phyloP scores from a whole-genome alignment of 2,329 filamentous ascomycete species.

The Cadophora luteo-olivacea region DNA sequence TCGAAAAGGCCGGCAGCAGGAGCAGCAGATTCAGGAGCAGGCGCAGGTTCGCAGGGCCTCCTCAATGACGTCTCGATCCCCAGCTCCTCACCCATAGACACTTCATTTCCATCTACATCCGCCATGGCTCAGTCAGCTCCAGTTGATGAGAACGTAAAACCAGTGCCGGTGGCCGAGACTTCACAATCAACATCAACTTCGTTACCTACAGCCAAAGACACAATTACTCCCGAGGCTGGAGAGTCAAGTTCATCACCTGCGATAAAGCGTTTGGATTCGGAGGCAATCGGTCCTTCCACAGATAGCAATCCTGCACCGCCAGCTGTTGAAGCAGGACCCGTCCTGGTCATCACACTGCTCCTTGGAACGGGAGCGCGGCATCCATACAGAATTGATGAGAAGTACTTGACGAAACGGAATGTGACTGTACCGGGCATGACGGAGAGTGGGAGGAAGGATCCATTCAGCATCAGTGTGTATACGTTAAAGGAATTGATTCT shows the following conservation, averaged over 20 bases:
- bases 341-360: conserved; percentile 80
- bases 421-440: conserved; percentile 75
- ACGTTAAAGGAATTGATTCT: conserved; percentile 93
- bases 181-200: conserved; percentile 22
- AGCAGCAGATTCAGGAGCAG: conserved; percentile 16
- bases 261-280: conserved; percentile 35
- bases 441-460: conserved; percentile 69
- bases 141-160: conserved; percentile 19
- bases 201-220: conserved; percentile 23
- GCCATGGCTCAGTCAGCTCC: conserved; percentile 18
- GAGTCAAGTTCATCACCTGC: conserved; percentile 24
- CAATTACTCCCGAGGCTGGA: conserved; percentile 14
- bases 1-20: conserved; percentile 28
- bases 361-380: conserved; percentile 83
- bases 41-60: conserved; percentile 37
- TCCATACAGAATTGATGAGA: conserved; percentile 88
- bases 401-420: conserved; percentile 81
- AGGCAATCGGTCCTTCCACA: conserved; percentile 37
- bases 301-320: conserved; percentile 29
- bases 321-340: conserved; percentile 47
- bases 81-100: conserved; percentile 32
- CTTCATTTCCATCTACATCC: conserved; percentile 26
- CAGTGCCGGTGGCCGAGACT: conserved; percentile 3
- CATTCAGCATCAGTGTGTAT: conserved; percentile 90
- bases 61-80: conserved; percentile 39